Evolutionary conservation across 768 basidiomycete species (phyloP).

Genomic region (Cystobasidium onofrii): DNA sequence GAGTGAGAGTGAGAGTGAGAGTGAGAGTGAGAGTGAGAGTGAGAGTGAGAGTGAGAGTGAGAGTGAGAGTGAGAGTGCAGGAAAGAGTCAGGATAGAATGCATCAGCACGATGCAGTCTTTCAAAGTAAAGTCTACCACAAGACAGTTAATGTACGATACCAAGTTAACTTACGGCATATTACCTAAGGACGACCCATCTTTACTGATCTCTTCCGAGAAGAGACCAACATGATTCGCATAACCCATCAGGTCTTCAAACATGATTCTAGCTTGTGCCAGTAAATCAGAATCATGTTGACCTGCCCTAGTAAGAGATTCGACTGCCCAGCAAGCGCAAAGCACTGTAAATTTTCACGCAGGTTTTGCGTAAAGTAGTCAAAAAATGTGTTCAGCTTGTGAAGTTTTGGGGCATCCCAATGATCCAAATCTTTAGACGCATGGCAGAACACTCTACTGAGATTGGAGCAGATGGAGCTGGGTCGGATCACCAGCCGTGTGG

Average conservation of each 20-base stretch:
- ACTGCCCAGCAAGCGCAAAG: constrained; percentile 55
- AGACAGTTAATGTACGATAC: neutral
- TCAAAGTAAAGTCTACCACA: neutral
- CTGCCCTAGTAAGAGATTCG: constrained; percentile 80
- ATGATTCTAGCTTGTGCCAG: constrained; percentile 58
- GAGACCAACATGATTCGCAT: constrained; percentile 31
- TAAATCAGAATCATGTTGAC: constrained; percentile 62
- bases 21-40: too few species aligned
- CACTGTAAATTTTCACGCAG: constrained; percentile 44
- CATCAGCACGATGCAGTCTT: neutral
- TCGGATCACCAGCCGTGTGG: too few species aligned
- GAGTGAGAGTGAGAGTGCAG: too few species aligned
- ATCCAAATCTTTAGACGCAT: too few species aligned
- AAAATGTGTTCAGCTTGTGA: neutral
- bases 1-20: too few species aligned
- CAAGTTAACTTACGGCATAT: constrained; percentile 40
- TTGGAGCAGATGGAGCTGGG: too few species aligned
- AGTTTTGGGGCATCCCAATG: neutral
- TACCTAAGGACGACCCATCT: constrained; percentile 38
- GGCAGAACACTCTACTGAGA: too few species aligned
- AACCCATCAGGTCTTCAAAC: constrained; percentile 41
- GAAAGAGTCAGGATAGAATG: neutral
- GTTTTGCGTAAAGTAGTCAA: too few species aligned
- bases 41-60: too few species aligned
- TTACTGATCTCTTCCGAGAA: constrained; percentile 29